These are phyloP conservation scores for Colletotrichum liriopes DNA, from an alignment of 2,329 filamentous ascomycete genomes.

Conservation along the genomic window DNA sequence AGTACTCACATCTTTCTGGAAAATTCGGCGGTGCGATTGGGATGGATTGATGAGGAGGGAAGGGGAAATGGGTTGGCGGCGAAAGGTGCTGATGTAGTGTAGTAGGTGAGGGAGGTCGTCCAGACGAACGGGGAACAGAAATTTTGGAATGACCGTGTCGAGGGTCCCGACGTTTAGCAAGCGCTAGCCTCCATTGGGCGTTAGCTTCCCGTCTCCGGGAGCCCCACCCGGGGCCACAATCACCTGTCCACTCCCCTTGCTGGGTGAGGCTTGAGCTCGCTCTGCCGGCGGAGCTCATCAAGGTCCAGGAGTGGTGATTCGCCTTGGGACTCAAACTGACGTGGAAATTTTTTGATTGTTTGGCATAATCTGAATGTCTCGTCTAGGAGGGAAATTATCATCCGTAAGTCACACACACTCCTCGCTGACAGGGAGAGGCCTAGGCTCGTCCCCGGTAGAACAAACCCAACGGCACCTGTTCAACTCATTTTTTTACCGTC, in stretches of 20 bases:
- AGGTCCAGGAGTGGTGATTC: neutral
- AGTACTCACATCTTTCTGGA: conserved; percentile 22
- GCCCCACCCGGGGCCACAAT: neutral
- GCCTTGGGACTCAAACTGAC: neutral
- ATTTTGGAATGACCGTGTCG: conserved; percentile 31
- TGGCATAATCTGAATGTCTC: neutral
- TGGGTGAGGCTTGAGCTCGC: neutral
- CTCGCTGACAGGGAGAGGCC: conserved; percentile 11
- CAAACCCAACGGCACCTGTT: neutral
- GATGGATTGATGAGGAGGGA: neutral
- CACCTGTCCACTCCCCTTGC: neutral
- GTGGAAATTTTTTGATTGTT: neutral
- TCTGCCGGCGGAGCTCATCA: neutral
- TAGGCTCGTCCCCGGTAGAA: conserved; percentile 18
- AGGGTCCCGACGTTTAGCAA: conserved; percentile 8
- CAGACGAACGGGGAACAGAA: conserved; percentile 6
- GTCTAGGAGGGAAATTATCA: conserved; percentile 6
- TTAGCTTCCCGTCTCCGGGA: conserved; percentile 1
- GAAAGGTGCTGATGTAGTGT: conserved; percentile 20
- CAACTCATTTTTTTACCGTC: too few species aligned
- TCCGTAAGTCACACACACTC: conserved; percentile 1
- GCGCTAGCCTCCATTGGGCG: conserved; percentile 17
- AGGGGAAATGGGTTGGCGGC: neutral
- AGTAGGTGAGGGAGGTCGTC: neutral
- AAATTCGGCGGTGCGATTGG: neutral